These are phyloP conservation scores for Fraxinus xanthoxyloides DNA, from an alignment of 305 asterid species.

Conservation along the genomic window DNA sequence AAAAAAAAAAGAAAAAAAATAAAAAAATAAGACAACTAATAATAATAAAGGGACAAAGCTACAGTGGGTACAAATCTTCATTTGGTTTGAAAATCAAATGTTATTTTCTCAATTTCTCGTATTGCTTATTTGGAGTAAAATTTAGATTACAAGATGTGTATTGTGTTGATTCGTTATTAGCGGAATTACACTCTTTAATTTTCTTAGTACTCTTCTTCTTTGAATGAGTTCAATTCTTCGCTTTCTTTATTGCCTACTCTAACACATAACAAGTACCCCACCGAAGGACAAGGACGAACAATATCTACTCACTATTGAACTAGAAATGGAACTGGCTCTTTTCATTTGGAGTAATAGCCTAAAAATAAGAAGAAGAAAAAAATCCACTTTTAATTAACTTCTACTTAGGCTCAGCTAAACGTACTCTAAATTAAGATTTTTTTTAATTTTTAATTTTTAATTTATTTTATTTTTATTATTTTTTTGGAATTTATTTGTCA, in stretches of 20 bases:
- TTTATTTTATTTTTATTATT: too few relatives aligned
- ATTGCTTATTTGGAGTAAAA: background rate
- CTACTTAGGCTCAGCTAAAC: background rate
- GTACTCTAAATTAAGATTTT: background rate
- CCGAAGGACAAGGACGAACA: background rate
- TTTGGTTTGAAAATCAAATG: background rate
- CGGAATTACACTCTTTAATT: background rate
- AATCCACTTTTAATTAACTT: background rate
- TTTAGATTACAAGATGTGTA: background rate
- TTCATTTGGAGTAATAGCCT: background rate
- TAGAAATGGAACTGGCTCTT: background rate
- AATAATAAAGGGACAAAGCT: background rate
- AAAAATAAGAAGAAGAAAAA: background rate
- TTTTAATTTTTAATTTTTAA: too few relatives aligned
- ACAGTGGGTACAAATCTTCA: background rate
- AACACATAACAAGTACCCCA: too few relatives aligned
- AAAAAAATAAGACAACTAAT: background rate
- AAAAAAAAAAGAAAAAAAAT: too few relatives aligned
- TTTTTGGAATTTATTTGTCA: background rate
- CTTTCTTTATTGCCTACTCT: background rate
- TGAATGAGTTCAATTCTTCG: background rate
- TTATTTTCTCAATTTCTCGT: background rate
- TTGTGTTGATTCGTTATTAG: background rate
- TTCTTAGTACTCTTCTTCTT: background rate
- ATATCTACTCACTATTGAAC: background rate